A percentile compares a stretch with the other conserved stretches of the same genome.
Conservation (phyloP, 176 grass and related monocot genomes). For the Oropetium thomaeum region DNA sequence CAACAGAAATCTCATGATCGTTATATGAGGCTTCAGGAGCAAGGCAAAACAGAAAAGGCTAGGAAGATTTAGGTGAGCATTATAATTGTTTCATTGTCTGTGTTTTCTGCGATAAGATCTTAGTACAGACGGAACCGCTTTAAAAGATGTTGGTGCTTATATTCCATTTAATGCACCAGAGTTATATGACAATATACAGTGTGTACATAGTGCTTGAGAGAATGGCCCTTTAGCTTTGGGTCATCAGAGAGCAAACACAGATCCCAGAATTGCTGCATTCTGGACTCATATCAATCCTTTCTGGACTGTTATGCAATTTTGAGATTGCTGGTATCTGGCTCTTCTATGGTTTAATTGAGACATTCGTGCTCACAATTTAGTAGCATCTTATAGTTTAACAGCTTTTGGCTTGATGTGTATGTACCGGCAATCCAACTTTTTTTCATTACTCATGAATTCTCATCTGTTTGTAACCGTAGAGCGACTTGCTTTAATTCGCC, state of each 20-base stretch:
- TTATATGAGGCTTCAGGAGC: constrained; percentile 82
- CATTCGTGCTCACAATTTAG: too few relatives aligned
- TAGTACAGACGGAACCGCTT: neutral
- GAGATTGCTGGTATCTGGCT: neutral
- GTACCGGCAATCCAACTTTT: too few relatives aligned
- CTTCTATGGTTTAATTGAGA: neutral
- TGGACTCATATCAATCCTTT: neutral
- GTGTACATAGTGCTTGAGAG: neutral
- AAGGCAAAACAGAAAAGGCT: constrained; percentile 91
- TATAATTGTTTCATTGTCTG: neutral
- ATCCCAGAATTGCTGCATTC: neutral
- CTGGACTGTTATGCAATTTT: too few relatives aligned
- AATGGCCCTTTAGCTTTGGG: neutral
- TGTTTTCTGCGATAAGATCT: neutral
- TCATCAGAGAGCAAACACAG: neutral
- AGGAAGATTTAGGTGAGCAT: constrained; percentile 77
- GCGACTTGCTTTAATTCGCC: constrained; percentile 61
- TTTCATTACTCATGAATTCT: constrained; percentile 6
- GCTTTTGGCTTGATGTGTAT: neutral
- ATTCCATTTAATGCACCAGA: neutral
- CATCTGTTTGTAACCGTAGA: constrained; percentile 48
- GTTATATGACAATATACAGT: too few relatives aligned
- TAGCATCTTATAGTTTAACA: neutral
- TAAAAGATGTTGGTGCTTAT: too few relatives aligned
- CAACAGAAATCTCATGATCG: constrained; percentile 67